A percentile compares a stretch with the other conserved stretches of the same genome.
These are phyloP conservation scores for Mallotus japonicus DNA, from an alignment of 441 rosid species.

Conservation along the genomic window DNA sequence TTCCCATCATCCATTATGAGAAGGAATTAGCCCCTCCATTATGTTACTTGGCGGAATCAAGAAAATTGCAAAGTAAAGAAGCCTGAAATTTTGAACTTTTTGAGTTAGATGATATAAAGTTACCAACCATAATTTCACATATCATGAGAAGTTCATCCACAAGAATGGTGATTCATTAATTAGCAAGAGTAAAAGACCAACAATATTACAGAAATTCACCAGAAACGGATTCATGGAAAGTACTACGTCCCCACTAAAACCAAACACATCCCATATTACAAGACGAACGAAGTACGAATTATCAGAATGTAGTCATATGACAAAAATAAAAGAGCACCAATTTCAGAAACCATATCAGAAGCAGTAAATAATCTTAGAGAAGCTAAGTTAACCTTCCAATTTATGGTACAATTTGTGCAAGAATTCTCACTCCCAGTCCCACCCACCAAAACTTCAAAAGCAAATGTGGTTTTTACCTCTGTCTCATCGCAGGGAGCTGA, in stretches of 20 bases:
- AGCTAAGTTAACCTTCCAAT: constrained; percentile 57
- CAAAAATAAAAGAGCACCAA: not conserved
- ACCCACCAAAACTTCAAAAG: constrained; percentile 52
- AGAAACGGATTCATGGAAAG: not conserved
- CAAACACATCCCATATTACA: not conserved
- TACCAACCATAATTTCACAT: not conserved
- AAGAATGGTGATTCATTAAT: not conserved
- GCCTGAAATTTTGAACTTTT: not conserved
- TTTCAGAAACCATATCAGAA: not conserved
- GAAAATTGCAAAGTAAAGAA: not conserved
- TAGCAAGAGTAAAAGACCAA: not conserved
- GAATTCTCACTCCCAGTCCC: constrained; percentile 40
- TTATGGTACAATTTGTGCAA: constrained; percentile 53
- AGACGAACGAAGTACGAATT: too few relatives aligned
- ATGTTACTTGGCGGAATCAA: not conserved
- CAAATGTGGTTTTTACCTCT: constrained; percentile 70
- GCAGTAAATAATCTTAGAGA: not conserved
- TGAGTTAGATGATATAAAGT: not conserved
- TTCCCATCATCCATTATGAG: constrained; percentile 43
- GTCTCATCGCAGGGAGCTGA: too few relatives aligned
- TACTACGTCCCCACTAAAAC: not conserved
- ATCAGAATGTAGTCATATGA: too few relatives aligned
- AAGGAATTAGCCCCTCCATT: not conserved
- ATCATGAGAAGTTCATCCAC: not conserved
- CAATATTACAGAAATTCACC: not conserved